These are phyloP conservation scores for Candida yuanshanica DNA, from an alignment of 805 yeast species.

Conservation along the genomic window DNA sequence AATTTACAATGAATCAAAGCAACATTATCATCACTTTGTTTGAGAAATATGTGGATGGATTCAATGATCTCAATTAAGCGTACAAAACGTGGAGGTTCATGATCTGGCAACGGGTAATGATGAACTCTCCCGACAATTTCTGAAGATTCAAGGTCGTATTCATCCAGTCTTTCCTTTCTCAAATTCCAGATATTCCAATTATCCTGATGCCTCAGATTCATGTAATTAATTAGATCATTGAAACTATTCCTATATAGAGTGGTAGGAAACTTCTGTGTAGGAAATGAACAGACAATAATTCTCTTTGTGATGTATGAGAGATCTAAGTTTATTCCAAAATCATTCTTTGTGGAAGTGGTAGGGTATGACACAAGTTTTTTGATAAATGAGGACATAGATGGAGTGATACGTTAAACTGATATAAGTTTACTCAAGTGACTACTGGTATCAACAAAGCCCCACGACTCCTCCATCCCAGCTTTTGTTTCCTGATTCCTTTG, in stretches of 20 bases:
- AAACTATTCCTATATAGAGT: slow-evolving; percentile 48
- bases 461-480: too few species aligned
- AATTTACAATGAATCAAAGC: slow-evolving; percentile 82
- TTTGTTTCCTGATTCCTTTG: too few species aligned
- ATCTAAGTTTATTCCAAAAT: slow-evolving; percentile 41
- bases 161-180: slow-evolving; percentile 48
- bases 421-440: too few species aligned
- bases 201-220: slow-evolving; percentile 40
- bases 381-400: background rate
- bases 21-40: slow-evolving; percentile 32
- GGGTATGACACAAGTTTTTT: slow-evolving; percentile 8
- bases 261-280: slow-evolving; percentile 42
- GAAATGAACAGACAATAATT: slow-evolving; percentile 73
- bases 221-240: slow-evolving; percentile 41
- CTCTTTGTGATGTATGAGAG: slow-evolving; percentile 60
- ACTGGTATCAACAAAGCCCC: too few species aligned
- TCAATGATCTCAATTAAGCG: slow-evolving; percentile 39
- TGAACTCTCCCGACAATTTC: slow-evolving; percentile 3
- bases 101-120: slow-evolving; percentile 63
- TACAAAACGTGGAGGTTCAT: slow-evolving; percentile 63
- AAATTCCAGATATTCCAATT: slow-evolving; percentile 76
- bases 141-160: slow-evolving; percentile 25
- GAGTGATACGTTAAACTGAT: too few species aligned
- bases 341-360: slow-evolving; percentile 18
- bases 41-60: slow-evolving; percentile 41